These are phyloP conservation scores for Hypsizygus marmoreus DNA, from an alignment of 768 basidiomycete species.

Conservation along the genomic window DNA sequence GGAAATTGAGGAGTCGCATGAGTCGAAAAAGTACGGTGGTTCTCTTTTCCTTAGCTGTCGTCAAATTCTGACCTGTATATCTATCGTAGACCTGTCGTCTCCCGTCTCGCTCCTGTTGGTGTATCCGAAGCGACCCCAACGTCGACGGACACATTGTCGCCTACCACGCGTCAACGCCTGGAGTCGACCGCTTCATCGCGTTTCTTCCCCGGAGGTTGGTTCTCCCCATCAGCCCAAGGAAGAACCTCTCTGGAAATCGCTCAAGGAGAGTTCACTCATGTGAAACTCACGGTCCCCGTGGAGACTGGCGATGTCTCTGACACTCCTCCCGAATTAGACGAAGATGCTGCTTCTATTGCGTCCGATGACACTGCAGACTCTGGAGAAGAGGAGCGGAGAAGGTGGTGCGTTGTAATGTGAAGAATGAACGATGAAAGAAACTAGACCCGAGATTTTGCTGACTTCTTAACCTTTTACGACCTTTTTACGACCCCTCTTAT, in stretches of 20 bases:
- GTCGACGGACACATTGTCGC: conserved; percentile 15
- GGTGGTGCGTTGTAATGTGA: conserved; percentile 45
- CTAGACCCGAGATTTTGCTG: neutral
- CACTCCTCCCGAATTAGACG: conserved; percentile 13
- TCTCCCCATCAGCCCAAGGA: conserved; percentile 39
- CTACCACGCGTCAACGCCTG: conserved; percentile 38
- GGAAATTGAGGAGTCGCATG: conserved; percentile 8
- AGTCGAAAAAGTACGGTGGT: conserved; percentile 12
- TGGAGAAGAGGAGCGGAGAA: conserved; percentile 33
- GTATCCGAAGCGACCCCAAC: conserved; percentile 1
- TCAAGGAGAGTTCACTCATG: conserved; percentile 46
- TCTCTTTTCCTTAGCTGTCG: neutral
- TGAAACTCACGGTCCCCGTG: conserved; percentile 26
- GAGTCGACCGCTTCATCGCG: conserved; percentile 58
- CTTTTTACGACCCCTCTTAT: conserved; percentile 9
- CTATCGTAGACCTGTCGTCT: conserved; percentile 14
- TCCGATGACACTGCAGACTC: conserved; percentile 17
- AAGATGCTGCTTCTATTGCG: conserved; percentile 12
- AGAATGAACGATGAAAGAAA: too few species aligned
- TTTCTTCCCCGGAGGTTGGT: conserved; percentile 61
- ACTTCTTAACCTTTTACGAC: conserved; percentile 15
- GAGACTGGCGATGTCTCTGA: conserved; percentile 24
- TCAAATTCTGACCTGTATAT: neutral
- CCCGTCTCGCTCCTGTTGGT: conserved; percentile 15
- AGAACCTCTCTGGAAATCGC: conserved; percentile 53